Evolutionary conservation across 2,329 filamentous ascomycete species (phyloP).

Genomic region (Neonectria punicea): DNA sequence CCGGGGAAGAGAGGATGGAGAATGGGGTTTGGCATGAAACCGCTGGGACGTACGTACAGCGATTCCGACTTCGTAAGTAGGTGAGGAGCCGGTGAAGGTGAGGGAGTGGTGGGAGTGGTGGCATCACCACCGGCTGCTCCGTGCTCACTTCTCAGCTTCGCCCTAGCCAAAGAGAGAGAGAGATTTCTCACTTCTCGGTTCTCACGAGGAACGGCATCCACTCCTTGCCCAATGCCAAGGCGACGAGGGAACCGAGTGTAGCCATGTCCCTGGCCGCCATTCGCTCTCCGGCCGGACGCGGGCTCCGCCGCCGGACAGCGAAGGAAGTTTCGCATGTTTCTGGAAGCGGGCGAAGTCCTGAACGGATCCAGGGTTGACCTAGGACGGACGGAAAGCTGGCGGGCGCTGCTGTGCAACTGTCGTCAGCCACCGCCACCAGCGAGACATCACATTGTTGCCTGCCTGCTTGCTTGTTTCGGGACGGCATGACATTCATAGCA

Average conservation of each 20-base stretch:
- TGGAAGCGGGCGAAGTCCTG: conserved; percentile 14
- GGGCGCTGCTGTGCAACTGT: not conserved
- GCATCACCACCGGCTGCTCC: not conserved
- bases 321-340: conserved; percentile 22
- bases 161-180: not conserved
- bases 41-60: not conserved
- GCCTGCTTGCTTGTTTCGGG: not conserved
- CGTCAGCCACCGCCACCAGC: no score
- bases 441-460: not conserved
- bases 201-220: conserved; percentile 23
- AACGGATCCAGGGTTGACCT: conserved; percentile 4
- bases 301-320: conserved; percentile 1
- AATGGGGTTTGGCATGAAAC: not conserved
- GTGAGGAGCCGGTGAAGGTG: conserved; percentile 1
- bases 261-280: not conserved
- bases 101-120: not conserved
- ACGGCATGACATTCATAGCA: no score
- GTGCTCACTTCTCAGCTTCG: not conserved
- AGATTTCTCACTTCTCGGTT: not conserved
- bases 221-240: conserved; percentile 1
- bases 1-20: not conserved
- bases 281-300: conserved; percentile 2
- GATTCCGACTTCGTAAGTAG: not conserved
- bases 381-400: not conserved
- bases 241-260: no score